phyloP scores from a whole-genome alignment of 352 stramenopile species.

The Phytophthora colocasiae region DNA sequence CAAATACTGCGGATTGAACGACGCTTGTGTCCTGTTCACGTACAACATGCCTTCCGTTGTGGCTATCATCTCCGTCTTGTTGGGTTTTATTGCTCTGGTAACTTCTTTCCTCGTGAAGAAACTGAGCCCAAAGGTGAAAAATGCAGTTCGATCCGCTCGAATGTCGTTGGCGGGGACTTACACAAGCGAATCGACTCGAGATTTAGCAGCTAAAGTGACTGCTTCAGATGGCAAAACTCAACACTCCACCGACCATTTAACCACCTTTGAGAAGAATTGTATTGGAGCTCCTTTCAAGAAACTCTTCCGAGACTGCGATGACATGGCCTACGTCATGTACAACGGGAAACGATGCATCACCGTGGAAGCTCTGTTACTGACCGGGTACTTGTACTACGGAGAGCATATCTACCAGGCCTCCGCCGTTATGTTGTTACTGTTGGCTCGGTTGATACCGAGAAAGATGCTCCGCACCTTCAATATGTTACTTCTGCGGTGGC shows the following conservation, averaged over 20 bases:
- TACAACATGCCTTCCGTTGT: slow-evolving; percentile 14
- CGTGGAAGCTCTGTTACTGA: slow-evolving; percentile 14
- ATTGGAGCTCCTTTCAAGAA: slow-evolving; percentile 14
- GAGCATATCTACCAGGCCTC: slow-evolving; percentile 22
- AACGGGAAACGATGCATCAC: slow-evolving; percentile 16
- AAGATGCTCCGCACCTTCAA: slow-evolving; percentile 22
- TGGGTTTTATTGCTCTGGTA: slow-evolving; percentile 5
- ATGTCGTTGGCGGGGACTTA: neutral
- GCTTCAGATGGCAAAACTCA: too few species aligned
- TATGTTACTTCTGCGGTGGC: slow-evolving; percentile 24
- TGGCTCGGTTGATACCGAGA: slow-evolving; percentile 15
- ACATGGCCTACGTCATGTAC: slow-evolving; percentile 17
- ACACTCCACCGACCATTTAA: too few species aligned
- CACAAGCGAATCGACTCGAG: slow-evolving; percentile 1
- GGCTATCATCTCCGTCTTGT: neutral
- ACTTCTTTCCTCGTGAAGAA: slow-evolving; percentile 10
- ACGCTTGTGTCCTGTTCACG: slow-evolving; percentile 29
- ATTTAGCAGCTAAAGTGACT: too few species aligned
- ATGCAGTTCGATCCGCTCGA: neutral
- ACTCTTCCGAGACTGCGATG: slow-evolving; percentile 17
- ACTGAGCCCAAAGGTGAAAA: slow-evolving; percentile 8
- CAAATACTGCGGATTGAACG: slow-evolving; percentile 24
- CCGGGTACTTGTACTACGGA: slow-evolving; percentile 25
- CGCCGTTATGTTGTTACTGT: slow-evolving; percentile 16
- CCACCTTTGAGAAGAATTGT: slow-evolving; percentile 19